These are phyloP conservation scores for Leucosporidium scottii DNA, from an alignment of 768 basidiomycete species.

Conservation along the genomic window DNA sequence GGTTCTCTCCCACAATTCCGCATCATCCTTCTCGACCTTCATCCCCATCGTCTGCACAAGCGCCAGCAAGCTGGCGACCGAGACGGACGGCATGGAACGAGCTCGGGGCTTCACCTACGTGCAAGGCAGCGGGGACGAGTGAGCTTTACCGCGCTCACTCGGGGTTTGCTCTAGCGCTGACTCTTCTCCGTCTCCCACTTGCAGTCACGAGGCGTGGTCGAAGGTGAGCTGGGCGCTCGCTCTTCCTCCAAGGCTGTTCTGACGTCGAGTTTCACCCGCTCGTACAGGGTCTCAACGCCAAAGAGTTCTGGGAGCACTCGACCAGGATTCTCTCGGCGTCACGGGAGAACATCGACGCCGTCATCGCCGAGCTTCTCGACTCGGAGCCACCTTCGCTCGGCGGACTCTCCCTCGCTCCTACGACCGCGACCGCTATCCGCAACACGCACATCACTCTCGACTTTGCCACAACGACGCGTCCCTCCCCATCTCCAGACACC, in stretches of 20 bases:
- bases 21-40: constrained; percentile 43
- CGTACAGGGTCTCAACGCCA: constrained; percentile 64
- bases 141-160: constrained; percentile 51
- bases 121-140: constrained; percentile 87
- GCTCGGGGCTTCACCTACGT: constrained; percentile 75
- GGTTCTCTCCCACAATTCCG: constrained; percentile 46
- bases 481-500: not conserved
- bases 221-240: not conserved
- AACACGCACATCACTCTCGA: constrained; percentile 4
- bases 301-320: constrained; percentile 61
- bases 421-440: constrained; percentile 4
- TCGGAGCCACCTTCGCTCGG: constrained; percentile 2
- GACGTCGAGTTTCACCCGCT: constrained; percentile 2
- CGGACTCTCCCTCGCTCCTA: constrained; percentile 2
- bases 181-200: too few relatives aligned
- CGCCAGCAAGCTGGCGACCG: constrained; percentile 62
- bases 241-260: not conserved
- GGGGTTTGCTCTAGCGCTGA: constrained; percentile 39
- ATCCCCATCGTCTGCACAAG: constrained; percentile 75
- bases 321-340: constrained; percentile 48
- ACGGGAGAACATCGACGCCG: constrained; percentile 50
- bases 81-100: constrained; percentile 53
- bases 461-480: not conserved
- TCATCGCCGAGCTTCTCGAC: constrained; percentile 43
- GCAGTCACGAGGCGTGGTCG: constrained; percentile 31